phyloP scores from a whole-genome alignment of 108 stramenopile genomes.

The Nitzschia putrida region DNA sequence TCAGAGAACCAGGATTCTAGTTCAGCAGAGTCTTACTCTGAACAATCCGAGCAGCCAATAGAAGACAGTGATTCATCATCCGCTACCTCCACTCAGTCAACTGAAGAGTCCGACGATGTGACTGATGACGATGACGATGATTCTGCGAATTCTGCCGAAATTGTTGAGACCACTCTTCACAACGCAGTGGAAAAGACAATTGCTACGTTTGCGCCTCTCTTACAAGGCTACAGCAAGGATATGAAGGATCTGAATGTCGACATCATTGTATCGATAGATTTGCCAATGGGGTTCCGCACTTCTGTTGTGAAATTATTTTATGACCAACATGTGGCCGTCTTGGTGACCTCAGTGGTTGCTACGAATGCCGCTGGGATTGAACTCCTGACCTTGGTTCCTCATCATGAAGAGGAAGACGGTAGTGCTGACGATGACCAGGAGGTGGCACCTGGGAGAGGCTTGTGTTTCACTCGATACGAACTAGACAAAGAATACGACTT shows the following conservation, averaged over 20 bases:
- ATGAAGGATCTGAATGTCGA: slow-evolving; percentile 6
- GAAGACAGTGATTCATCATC: neutral
- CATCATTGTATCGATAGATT: slow-evolving; percentile 27
- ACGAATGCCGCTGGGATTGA: slow-evolving; percentile 49
- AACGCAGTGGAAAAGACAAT: slow-evolving; percentile 50
- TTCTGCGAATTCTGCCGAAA: slow-evolving; percentile 36
- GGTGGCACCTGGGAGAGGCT: neutral
- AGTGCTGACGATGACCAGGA: slow-evolving; percentile 11
- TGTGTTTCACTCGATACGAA: slow-evolving; percentile 32
- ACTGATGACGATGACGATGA: slow-evolving; percentile 25
- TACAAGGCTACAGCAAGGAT: slow-evolving; percentile 17
- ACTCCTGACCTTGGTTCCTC: slow-evolving; percentile 34
- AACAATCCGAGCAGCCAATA: neutral
- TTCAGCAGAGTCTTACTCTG: neutral
- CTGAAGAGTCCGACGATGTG: neutral
- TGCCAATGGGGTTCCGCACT: slow-evolving; percentile 32
- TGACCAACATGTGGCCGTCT: slow-evolving; percentile 32
- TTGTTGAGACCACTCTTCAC: slow-evolving; percentile 41
- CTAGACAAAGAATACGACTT: slow-evolving; percentile 42
- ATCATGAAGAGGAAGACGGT: slow-evolving; percentile 3
- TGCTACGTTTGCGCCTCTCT: slow-evolving; percentile 27
- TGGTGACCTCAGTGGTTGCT: slow-evolving; percentile 24
- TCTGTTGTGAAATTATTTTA: slow-evolving; percentile 47
- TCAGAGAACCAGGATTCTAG: neutral
- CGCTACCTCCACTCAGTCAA: neutral